These are phyloP conservation scores for Rhizoclosmatium globosum DNA, from an alignment of 192 early-diverging fungal species.

Conservation along the genomic window DNA sequence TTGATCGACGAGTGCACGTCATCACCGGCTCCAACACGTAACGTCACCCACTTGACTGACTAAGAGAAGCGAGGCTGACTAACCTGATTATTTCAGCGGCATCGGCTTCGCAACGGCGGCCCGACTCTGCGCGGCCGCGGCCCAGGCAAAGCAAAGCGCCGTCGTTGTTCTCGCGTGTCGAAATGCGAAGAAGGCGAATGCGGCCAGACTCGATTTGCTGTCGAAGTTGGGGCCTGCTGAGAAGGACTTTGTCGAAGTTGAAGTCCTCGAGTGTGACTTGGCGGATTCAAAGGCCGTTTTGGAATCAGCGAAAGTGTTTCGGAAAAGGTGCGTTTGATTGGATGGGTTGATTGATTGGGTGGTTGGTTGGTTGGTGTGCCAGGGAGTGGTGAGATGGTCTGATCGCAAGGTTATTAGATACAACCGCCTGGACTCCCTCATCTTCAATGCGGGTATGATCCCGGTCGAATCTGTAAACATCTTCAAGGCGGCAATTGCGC, in stretches of 20 bases:
- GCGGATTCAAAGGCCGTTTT: conserved; percentile 42
- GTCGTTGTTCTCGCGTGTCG: conserved; percentile 55
- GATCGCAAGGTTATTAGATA: conserved; percentile 26
- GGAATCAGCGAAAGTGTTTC: conserved; percentile 44
- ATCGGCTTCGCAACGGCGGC: conserved; percentile 51
- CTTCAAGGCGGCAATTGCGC: conserved; percentile 15
- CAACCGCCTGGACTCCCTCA: conserved; percentile 46
- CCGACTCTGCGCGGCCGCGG: conserved; percentile 38
- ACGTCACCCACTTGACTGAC: conserved; percentile 4
- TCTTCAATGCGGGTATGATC: conserved; percentile 61
- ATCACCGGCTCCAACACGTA: conserved; percentile 51
- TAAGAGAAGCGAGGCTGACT: too few relatives aligned
- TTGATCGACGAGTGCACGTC: conserved; percentile 25
- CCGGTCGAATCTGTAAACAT: conserved; percentile 45
- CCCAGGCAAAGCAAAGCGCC: conserved; percentile 12
- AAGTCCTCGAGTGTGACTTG: conserved; percentile 48
- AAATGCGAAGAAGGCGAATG: conserved; percentile 39
- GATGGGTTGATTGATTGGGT: too few relatives aligned
- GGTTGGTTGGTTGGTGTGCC: conserved; percentile 6
- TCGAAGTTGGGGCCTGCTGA: neutral
- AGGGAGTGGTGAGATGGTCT: neutral
- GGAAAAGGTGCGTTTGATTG: conserved; percentile 3
- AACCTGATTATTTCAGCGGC: conserved; percentile 39
- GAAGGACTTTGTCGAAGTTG: conserved; percentile 25
- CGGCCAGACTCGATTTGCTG: conserved; percentile 34